These are phyloP conservation scores for Escallonia rubra DNA, from an alignment of 129 eudicot genomes.

Conservation along the genomic window DNA sequence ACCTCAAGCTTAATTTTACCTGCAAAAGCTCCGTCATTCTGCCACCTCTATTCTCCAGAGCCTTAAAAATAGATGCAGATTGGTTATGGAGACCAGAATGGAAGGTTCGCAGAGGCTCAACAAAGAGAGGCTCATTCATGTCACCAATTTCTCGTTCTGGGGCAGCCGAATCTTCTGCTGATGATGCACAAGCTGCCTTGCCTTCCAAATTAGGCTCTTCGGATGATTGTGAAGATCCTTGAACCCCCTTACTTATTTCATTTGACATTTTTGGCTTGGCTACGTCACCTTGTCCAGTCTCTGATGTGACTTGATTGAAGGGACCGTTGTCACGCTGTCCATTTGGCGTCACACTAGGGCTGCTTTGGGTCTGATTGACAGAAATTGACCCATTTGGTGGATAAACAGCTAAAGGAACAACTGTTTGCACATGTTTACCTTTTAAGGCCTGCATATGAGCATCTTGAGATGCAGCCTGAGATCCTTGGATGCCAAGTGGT, in stretches of 20 bases:
- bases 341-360: constrained; percentile 35
- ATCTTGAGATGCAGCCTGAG: constrained; percentile 20
- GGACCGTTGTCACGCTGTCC: constrained; percentile 25
- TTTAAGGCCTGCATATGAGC: constrained; percentile 41
- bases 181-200: constrained; percentile 3
- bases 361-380: constrained; percentile 24
- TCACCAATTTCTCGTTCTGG: constrained; percentile 37
- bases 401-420: constrained; percentile 47
- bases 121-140: constrained; percentile 49
- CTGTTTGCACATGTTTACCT: constrained; percentile 53
- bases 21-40: constrained; percentile 90
- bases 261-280: constrained; percentile 20
- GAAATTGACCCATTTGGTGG: constrained; percentile 49
- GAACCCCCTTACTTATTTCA: constrained; percentile 12
- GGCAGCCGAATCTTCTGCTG: constrained; percentile 16
- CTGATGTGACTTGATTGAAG: constrained; percentile 19
- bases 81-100: constrained; percentile 33
- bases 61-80: constrained; percentile 31
- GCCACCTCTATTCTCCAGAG: constrained; percentile 50
- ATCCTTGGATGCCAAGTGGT: constrained; percentile 20
- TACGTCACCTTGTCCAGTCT: constrained; percentile 23
- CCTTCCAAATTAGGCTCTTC: constrained; percentile 14
- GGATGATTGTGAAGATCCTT: constrained; percentile 26
- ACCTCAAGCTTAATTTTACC: constrained; percentile 29
- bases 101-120: constrained; percentile 47